Percentiles rank a stretch among this genome's conserved stretches.
Conservation (phyloP, 23 red algal species). For the Gracilaria vermiculophylla region DNA sequence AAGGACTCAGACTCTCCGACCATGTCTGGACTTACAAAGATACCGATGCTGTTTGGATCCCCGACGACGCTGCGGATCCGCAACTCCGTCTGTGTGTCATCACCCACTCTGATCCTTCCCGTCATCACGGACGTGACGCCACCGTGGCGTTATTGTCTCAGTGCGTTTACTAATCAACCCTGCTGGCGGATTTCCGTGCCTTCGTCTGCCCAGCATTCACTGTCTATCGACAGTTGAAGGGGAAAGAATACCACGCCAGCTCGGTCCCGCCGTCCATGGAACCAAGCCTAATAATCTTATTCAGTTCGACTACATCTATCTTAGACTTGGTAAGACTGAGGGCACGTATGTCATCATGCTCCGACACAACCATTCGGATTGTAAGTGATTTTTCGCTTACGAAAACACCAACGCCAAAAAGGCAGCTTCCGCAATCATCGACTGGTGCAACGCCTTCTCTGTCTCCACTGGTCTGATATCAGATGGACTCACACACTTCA, state of each 20-base stretch:
- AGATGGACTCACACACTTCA: slow-evolving; percentile 41
- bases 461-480: slow-evolving; percentile 14
- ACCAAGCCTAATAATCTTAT: slow-evolving; percentile 35
- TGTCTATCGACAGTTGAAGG: slow-evolving; percentile 40
- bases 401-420: slow-evolving; percentile 31
- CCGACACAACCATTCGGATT: slow-evolving; percentile 14
- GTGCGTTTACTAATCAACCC: not conserved
- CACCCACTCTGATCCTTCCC: slow-evolving; percentile 5
- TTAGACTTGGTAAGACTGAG: not conserved
- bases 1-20: not conserved
- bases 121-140: slow-evolving; percentile 5
- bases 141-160: not conserved
- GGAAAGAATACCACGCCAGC: slow-evolving; percentile 34
- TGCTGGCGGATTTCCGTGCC: slow-evolving; percentile 5
- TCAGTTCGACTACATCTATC: slow-evolving; percentile 40
- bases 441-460: slow-evolving; percentile 13
- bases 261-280: not conserved
- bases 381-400: slow-evolving; percentile 24
- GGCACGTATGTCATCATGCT: slow-evolving; percentile 22
- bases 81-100: slow-evolving; percentile 26
- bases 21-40: not conserved
- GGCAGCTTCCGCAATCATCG: not conserved
- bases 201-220: slow-evolving; percentile 39
- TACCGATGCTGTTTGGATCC: slow-evolving; percentile 29
- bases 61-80: slow-evolving; percentile 7